These are phyloP conservation scores for Fusarium sp. DNA, from an alignment of 2,329 filamentous ascomycete species.

Conservation along the genomic window DNA sequence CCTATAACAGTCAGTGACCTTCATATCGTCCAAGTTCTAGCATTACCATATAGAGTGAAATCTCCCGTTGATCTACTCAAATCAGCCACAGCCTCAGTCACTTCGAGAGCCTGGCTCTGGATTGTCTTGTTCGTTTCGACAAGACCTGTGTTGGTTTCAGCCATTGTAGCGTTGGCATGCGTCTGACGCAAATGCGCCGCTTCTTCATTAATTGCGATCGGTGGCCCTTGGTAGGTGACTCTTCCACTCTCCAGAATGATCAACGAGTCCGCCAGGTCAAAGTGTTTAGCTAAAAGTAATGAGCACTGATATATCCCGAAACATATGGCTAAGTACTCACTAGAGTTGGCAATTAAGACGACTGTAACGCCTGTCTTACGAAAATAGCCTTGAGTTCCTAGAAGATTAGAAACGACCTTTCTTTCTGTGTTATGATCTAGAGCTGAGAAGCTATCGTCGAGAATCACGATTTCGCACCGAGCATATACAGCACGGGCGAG, in stretches of 20 bases:
- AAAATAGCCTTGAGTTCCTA: not conserved
- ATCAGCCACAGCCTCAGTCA: not conserved
- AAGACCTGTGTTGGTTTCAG: accelerated
- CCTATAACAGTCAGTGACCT: not conserved
- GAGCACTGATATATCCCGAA: not conserved
- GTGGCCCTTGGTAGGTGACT: not conserved
- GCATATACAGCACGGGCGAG: not conserved
- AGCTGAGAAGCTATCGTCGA: not conserved
- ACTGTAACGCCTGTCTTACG: not conserved
- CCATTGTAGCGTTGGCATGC: accelerated
- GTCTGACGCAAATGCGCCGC: not conserved
- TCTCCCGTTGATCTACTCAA: not conserved
- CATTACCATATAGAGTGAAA: not conserved
- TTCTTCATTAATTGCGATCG: not conserved
- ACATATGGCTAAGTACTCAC: not conserved
- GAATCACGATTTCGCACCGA: not conserved
- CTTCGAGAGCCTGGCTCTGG: not conserved
- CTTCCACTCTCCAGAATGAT: not conserved
- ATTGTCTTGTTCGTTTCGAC: not conserved
- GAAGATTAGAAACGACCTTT: not conserved
- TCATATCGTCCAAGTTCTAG: accelerated
- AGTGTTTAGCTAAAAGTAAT: not conserved
- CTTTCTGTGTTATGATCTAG: not conserved
- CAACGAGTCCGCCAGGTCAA: not conserved
- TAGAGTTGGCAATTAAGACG: not conserved